Base-by-base conservation (phyloP, 2,329 filamentous ascomycete species). In the Fusarium sp. region DNA sequence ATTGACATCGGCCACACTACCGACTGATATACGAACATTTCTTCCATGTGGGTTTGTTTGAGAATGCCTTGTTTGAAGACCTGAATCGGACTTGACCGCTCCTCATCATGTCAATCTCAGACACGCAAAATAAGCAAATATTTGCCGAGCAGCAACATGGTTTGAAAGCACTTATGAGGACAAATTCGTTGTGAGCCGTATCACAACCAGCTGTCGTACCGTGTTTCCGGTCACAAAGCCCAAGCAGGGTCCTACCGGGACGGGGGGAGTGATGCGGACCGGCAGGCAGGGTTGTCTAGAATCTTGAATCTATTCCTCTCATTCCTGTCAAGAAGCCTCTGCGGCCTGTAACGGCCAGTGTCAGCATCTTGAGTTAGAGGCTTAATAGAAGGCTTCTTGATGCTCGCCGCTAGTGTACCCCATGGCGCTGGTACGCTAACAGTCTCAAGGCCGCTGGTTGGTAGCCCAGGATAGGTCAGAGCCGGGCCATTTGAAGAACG, bases 381-480 rank as follows among this genome's bases (percentile, higher is more conserved):
- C 34, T 51, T 30, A 15, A 51, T 40, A 45, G 40, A 67, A 47
- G 51, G 37, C 62, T 63, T 52, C 41, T 60, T 46, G 53, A 57
- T 57, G 55, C 52, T 71, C 64, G 57, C 30, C 40, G 53, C 60
- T 61, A 69, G 62, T 44, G 53, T 55, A 70, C 71, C 57, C 68
- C 70, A 57, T 72, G 70, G 70, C 65, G 65, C 57, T 70, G 71
- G 65, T 61, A 73, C 69, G 65, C 65, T 71, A 71, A 66, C 42
- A 56, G 68, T 71, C 62, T 70, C 66, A 64, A 53, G 57, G 62
- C 46, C 41, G 38, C 56, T 67, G 57, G 62, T 69, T 70, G 66
- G 56, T 58, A 40, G 45, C 41, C 54, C 53, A 45, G 52, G 53
- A 64, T 70, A 50, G 62, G 67, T 46, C 62, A 57, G 66, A 73